These are phyloP conservation scores for Arthroderma sp. DNA, from an alignment of 2,329 filamentous ascomycete genomes.

Conservation along the genomic window DNA sequence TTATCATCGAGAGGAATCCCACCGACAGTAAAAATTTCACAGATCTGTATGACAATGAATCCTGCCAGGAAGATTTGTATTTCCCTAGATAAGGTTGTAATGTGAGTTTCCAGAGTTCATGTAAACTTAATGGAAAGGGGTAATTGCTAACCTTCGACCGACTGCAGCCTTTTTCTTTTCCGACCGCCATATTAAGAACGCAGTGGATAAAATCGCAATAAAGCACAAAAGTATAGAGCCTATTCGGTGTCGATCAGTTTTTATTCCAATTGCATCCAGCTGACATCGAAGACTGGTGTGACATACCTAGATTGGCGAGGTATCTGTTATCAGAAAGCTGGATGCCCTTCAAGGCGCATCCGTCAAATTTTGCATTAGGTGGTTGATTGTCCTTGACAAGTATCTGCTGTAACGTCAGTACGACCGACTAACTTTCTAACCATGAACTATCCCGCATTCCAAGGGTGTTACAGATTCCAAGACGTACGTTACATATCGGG, in stretches of 20 bases:
- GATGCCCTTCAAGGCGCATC: slow-evolving; percentile 68
- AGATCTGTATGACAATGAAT: slow-evolving; percentile 79
- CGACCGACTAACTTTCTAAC: background rate
- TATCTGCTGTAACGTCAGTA: slow-evolving; percentile 39
- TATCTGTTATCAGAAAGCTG: slow-evolving; percentile 49
- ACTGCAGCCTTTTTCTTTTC: slow-evolving; percentile 88
- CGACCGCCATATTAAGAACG: slow-evolving; percentile 62
- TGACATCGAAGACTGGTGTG: background rate
- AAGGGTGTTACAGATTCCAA: background rate
- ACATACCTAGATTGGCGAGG: slow-evolving; percentile 70
- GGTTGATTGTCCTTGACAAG: slow-evolving; percentile 49
- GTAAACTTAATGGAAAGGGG: background rate
- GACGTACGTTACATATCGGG: slow-evolving; percentile 70
- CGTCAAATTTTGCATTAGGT: slow-evolving; percentile 45
- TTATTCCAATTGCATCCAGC: too few relatives aligned
- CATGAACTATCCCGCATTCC: background rate
- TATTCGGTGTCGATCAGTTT: slow-evolving; percentile 21
- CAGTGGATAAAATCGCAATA: slow-evolving; percentile 56
- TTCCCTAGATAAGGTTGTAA: slow-evolving; percentile 46
- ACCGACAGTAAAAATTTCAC: slow-evolving; percentile 92
- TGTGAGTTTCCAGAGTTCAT: background rate
- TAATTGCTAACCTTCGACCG: slow-evolving; percentile 58
- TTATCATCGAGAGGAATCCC: slow-evolving; percentile 62
- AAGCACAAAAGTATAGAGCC: slow-evolving; percentile 78
- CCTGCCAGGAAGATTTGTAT: slow-evolving; percentile 88